phyloP scores from a whole-genome alignment of 179 eudicot species.

The Monotropa hypopitys region DNA sequence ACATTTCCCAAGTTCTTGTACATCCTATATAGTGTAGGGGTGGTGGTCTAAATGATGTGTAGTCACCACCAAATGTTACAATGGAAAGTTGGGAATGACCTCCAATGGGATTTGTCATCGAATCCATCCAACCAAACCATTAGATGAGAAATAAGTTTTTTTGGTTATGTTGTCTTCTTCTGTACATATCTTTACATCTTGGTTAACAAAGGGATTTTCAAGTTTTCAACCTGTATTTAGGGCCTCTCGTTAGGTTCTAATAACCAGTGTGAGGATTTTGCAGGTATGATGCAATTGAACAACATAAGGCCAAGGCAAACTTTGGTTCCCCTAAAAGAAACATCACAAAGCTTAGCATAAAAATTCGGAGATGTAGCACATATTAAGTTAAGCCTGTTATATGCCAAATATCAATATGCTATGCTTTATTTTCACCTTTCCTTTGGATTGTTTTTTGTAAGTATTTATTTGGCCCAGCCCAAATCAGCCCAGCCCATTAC shows the following conservation, averaged over 20 bases:
- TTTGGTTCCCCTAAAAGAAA: conserved; percentile 37
- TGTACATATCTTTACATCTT: neutral
- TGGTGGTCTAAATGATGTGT: too few species aligned
- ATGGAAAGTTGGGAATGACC: too few species aligned
- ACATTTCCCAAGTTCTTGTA: too few species aligned
- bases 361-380: conserved; percentile 8
- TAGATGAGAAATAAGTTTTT: neutral
- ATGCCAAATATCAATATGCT: conserved; percentile 2
- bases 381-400: neutral
- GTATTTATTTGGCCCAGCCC: too few species aligned
- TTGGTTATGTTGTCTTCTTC: neutral
- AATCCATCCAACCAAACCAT: neutral
- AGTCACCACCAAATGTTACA: too few species aligned
- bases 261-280: neutral
- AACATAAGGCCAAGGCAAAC: conserved; percentile 48
- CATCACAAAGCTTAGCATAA: conserved; percentile 16
- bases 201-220: neutral
- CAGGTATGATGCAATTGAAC: conserved; percentile 51
- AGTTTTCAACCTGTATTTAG: neutral
- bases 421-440: neutral
- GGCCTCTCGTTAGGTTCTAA: neutral
- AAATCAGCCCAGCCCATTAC: too few species aligned
- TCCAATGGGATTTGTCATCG: too few species aligned
- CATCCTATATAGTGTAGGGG: too few species aligned
- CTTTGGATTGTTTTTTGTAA: too few species aligned